These are phyloP conservation scores for Thecaphora thlaspeos DNA, from an alignment of 1,284 basidiomycete species.

Conservation along the genomic window DNA sequence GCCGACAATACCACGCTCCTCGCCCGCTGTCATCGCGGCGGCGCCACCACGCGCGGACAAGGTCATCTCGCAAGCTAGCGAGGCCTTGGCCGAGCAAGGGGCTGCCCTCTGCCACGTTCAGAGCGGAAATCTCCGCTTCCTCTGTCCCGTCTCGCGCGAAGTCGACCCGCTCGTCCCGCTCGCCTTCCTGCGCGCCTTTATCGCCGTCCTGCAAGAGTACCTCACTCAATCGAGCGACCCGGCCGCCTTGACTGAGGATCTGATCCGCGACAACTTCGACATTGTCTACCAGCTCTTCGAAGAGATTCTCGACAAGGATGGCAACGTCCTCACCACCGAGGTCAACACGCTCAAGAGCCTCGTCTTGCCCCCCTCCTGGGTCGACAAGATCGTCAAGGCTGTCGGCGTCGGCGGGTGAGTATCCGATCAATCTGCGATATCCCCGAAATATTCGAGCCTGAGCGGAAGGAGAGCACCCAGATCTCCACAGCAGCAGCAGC, in stretches of 20 bases:
- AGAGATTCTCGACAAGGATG: constrained; percentile 53
- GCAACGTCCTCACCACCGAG: constrained; percentile 53
- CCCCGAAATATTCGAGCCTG: too few relatives aligned
- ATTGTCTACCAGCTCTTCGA: constrained; percentile 54
- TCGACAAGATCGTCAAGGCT: constrained; percentile 42
- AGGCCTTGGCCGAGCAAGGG: constrained; percentile 45
- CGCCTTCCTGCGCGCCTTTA: constrained; percentile 79
- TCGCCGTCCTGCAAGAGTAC: constrained; percentile 62
- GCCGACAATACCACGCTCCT: constrained; percentile 1
- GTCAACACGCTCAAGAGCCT: constrained; percentile 46
- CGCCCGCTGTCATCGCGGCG: neutral
- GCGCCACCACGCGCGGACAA: constrained; percentile 3
- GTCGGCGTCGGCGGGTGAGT: constrained; percentile 38
- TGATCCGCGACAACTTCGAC: constrained; percentile 50
- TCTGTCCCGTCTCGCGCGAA: constrained; percentile 78
- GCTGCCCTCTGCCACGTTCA: constrained; percentile 75
- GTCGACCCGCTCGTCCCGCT: constrained; percentile 88
- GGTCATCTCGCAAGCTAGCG: constrained; percentile 21
- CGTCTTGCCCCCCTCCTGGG: constrained; percentile 52
- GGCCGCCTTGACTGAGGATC: constrained; percentile 42
- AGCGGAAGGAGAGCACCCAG: too few relatives aligned
- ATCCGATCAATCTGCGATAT: too few relatives aligned
- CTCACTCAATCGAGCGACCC: constrained; percentile 36
- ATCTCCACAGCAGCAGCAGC: too few relatives aligned
- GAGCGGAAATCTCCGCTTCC: constrained; percentile 70